Evolutionary conservation across 306 rosid species (phyloP), one percentile per base, ranked within the genome.

Genomic region (Trichosanthes cucumerina): DNA sequence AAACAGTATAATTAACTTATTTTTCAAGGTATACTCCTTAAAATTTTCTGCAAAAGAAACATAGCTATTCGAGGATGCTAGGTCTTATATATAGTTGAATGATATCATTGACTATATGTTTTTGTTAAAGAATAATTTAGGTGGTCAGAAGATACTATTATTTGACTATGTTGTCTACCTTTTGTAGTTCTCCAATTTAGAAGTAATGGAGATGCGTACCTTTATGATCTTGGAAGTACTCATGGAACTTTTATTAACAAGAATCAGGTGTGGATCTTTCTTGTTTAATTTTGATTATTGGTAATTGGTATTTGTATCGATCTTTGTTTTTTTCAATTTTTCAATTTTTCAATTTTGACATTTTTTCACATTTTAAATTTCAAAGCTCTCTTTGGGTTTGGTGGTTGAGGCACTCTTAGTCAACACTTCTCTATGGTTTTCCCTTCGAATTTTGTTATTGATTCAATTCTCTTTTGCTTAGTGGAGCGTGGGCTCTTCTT

Each of bases 201-300:
- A 86, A 87, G 88, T 81, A 90, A 87, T 52, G 98, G 97, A 56
- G 82, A 87, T 28, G 98, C 98, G 8, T 92, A 90, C 86, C 80
- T 94, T 54, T 94, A 88, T 85, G 98, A 94, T 71, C 93, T 94
- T n/a, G 97, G 97, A 81, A 94, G 98, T 83, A 90, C 96, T 33
- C 98, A 94, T 58, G 98, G 98, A 24, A 89, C 98, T 70, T 94
- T 82, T 83, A 63, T 94, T 79, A 94, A 94, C 85, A 92, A 92
- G 88, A 87, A 75, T 77, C 93, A 88, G 98, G 97, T 94, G 89
- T 62, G 70, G 76, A 59, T 75, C 54, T 63, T 47, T 62, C 60
- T n/a, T 78, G 7, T 12, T 63, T 60, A 23, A 7, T 78, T 39
- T 56, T 7, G 15, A 4, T 38, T 52, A 24, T 56, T 72, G 19